Evolutionary conservation across 805 yeast species (phyloP).

Genomic region (Wickerhamiella occidentalis): DNA sequence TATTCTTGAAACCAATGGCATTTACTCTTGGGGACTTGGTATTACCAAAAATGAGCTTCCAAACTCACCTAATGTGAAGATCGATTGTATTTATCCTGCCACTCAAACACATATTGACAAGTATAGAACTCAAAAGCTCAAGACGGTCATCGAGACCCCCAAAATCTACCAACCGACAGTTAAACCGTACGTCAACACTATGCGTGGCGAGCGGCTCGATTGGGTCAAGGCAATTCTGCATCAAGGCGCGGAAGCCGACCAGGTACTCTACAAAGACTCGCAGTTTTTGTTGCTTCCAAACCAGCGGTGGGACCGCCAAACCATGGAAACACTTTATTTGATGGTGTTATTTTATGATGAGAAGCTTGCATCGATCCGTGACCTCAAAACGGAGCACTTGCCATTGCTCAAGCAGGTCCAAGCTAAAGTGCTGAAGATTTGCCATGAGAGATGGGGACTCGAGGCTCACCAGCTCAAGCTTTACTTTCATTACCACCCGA

Average conservation of each 20-base stretch:
- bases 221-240: constrained; percentile 84
- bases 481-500: constrained; percentile 85
- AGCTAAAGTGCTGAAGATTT: constrained; percentile 35
- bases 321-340: constrained; percentile 58
- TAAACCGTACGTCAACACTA: constrained; percentile 61
- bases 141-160: constrained; percentile 69
- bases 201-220: constrained; percentile 63
- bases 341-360: constrained; percentile 60
- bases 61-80: constrained; percentile 46
- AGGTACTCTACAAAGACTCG: constrained; percentile 56
- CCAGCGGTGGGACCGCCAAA: constrained; percentile 82
- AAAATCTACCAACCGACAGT: constrained; percentile 51
- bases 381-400: constrained; percentile 48
- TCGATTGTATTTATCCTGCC: constrained; percentile 80
- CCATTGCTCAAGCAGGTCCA: constrained; percentile 43
- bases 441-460: constrained; percentile 40
- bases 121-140: constrained; percentile 47
- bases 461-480: constrained; percentile 49
- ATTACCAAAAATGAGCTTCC: constrained; percentile 35
- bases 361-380: constrained; percentile 65
- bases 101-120: constrained; percentile 73
- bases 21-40: constrained; percentile 70
- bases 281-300: constrained; percentile 71
- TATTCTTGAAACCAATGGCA: constrained; percentile 55
- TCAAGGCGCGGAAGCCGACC: constrained; percentile 73